Base-by-base conservation (phyloP, 78 protist species). In the Guillardia theta region DNA sequence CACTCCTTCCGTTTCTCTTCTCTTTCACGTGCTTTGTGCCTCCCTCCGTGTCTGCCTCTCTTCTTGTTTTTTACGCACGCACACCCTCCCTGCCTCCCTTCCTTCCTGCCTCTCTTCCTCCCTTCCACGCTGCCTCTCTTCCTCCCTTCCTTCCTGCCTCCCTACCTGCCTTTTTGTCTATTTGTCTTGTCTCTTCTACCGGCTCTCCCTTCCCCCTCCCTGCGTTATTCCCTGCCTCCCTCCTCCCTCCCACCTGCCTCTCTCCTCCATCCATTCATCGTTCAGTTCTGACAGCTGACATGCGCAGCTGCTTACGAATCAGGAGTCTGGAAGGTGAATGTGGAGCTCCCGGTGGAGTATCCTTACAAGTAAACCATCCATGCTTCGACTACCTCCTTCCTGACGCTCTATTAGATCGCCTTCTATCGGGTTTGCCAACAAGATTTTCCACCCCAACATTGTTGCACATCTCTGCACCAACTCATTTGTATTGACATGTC, bases 401-500 rank as follows among this genome's bases (percentile, higher is more conserved):
- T 58, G 4, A 8, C 70, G 6, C 27, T 58, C 6, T 8, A 58
- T 6, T 30, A 58, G 70, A 30, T 97, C 98, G 21, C 99, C 99
- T 24, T 97, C 98, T 4, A 96, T 97, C 46, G 98, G 98, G 41
- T 80, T 80, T n/a, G 50, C 37, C 46, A 98, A 97, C 93, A 94
- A 87, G 47, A 98, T 98, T 22, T 98, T 95, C 95, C 99, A 98
- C 36, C 98, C 98, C 27, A 98, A 98, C 95, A 95, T 98, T 19
- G 99, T 97, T 92, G 96, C n/a, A n/a, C n/a, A n/a, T n/a, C n/a
- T n/a, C n/a, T n/a, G n/a, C n/a, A n/a, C n/a, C n/a, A n/a, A n/a
- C n/a, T n/a, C n/a, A n/a, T n/a, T n/a, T n/a, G n/a, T n/a, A n/a
- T n/a, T n/a, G n/a, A n/a, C n/a, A n/a, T n/a, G n/a, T n/a, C n/a